Conservation (phyloP, 2,329 filamentous ascomycete genomes). For the Alternaria gansuensis region DNA sequence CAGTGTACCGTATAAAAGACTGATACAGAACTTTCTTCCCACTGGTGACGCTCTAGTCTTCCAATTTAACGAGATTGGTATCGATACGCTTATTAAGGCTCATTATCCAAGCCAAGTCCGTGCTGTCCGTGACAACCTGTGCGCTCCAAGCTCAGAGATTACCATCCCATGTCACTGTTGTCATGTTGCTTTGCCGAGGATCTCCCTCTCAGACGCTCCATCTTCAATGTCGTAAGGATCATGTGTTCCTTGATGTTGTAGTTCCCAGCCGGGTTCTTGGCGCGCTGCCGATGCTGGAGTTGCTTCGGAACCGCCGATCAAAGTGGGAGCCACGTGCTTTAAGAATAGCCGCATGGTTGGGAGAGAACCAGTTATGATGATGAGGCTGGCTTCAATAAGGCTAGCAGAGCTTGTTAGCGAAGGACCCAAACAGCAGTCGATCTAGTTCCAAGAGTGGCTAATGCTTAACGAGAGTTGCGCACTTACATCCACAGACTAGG, state of each 20-base stretch:
- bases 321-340: constrained; percentile 46
- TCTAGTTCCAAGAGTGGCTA: neutral
- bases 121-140: too few species aligned
- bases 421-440: neutral
- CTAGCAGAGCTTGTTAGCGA: constrained; percentile 26
- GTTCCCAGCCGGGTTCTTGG: neutral
- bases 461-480: neutral
- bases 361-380: constrained; percentile 55
- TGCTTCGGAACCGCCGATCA: neutral
- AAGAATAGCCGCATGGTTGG: constrained; percentile 55
- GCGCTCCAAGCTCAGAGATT: neutral
- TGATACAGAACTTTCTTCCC: too few species aligned
- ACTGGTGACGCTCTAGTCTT: too few species aligned
- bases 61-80: too few species aligned
- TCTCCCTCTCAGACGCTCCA: neutral
- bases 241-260: neutral
- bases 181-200: neutral
- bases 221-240: neutral
- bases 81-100: too few species aligned
- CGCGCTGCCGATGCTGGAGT: neutral
- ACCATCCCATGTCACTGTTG: neutral
- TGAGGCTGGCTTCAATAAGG: constrained; percentile 53
- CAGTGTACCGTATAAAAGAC: too few species aligned
- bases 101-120: too few species aligned
- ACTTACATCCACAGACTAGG: constrained; percentile 29